Percentiles rank a stretch among this genome's conserved stretches.
These are phyloP conservation scores for Bombardia bombarda DNA, from an alignment of 495 filamentous ascomycete species.

Conservation along the genomic window DNA sequence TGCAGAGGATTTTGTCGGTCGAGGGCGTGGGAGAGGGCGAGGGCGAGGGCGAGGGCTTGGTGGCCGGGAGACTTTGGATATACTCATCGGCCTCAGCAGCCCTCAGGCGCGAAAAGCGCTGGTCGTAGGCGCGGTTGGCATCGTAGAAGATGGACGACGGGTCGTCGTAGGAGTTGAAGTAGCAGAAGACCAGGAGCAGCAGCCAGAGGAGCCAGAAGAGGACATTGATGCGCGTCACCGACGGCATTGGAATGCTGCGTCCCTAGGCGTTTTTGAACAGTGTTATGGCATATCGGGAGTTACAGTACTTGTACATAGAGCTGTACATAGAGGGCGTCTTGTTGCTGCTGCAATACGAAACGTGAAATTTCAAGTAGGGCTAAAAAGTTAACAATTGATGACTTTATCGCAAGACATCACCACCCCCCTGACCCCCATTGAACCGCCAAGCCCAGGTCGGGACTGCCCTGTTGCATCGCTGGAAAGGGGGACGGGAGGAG, in stretches of 20 bases:
- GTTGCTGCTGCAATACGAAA: too few relatives aligned
- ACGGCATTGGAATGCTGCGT: too few relatives aligned
- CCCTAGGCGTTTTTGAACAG: background rate
- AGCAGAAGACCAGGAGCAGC: slow-evolving; percentile 2
- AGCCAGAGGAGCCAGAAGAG: background rate
- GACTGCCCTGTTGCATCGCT: too few relatives aligned
- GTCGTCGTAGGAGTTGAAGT: slow-evolving; percentile 8
- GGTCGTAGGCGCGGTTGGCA: slow-evolving; percentile 3
- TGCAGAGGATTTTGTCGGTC: slow-evolving; percentile 11
- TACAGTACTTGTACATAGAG: background rate
- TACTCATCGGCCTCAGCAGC: background rate
- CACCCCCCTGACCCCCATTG: too few relatives aligned
- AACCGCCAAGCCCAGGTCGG: too few relatives aligned
- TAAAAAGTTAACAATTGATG: too few relatives aligned
- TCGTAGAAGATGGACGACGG: slow-evolving; percentile 12
- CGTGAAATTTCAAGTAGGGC: too few relatives aligned
- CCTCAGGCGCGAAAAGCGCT: slow-evolving; percentile 1
- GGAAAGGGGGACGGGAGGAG: too few relatives aligned
- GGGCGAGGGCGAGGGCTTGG: background rate
- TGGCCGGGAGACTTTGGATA: background rate
- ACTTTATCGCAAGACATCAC: too few relatives aligned
- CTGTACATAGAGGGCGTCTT: too few relatives aligned
- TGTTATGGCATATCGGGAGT: background rate
- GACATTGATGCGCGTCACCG: background rate
- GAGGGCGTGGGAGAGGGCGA: background rate